Base-by-base conservation (phyloP, 2,329 filamentous ascomycete species). In the Sphaerulina musiva region DNA sequence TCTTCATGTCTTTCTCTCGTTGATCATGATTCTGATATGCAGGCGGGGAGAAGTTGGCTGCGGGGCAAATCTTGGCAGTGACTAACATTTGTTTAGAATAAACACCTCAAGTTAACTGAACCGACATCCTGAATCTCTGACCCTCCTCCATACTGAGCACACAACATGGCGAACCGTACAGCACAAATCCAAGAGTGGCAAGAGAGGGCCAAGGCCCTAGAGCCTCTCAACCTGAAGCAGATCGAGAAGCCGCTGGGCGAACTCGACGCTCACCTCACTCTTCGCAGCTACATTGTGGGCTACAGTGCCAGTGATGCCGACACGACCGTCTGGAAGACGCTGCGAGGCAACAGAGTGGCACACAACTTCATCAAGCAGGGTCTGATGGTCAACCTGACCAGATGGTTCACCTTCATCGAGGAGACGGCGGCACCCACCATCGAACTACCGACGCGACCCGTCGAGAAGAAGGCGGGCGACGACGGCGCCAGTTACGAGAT, bases 321-420 rank as follows among this genome's bases (percentile, higher is more conserved):
- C 71, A 81, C 84, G 59, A 86, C 86, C 66, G 80, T 95, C 60
- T 97, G 89, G 89, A 81, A 86, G 64, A 84, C 87, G 4, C 79
- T 96, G 51, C 85, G 88, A 54, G 84, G 81, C 64, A 96, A 95
- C 76, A 85, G 88, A 58, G 87, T 90, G n/a, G 86, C 88, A 14
- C 80, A 87, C 62, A 83, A 87, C 3, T 88, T 87, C 63, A 79
- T 95, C 64, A 87, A 88, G 73, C 88, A 89, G 73, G 87, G 85
- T 43, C 76, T 82, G 29, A 82, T 92, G 62, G 76, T 80, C 55
- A 95, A 93, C 71, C 72, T 95, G 57, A 81, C 82, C 51, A 82
- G 92, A 61, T 97, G 92, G 92, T 95, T 91, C 73, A 80, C 78
- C 65, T 95, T 86, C 70, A 78, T 97, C 62, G 89, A 95, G 72